Conservation (phyloP, 129 eudicot genomes). For the Saposhnikovia divaricata region DNA sequence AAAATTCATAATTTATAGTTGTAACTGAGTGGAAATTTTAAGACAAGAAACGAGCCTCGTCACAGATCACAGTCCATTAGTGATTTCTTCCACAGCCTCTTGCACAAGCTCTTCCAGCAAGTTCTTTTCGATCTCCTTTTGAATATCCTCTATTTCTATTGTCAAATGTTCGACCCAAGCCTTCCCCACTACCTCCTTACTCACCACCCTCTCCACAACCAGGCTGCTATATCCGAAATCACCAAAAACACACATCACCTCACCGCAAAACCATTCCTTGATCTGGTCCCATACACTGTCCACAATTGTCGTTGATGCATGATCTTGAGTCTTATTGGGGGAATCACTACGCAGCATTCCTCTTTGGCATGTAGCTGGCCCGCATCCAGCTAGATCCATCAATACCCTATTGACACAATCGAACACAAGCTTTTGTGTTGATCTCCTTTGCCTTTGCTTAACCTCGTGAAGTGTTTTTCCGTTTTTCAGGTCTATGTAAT, state of each 20-base stretch:
- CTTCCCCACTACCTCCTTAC: constrained; percentile 73
- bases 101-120: constrained; percentile 78
- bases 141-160: constrained; percentile 45
- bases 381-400: constrained; percentile 37
- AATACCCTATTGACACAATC: constrained; percentile 72
- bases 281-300: constrained; percentile 62
- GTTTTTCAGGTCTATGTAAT: constrained; percentile 36
- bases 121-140: constrained; percentile 69
- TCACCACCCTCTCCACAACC: constrained; percentile 68
- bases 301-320: constrained; percentile 17
- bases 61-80: constrained; percentile 35
- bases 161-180: constrained; percentile 62
- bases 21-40: constrained; percentile 13
- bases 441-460: constrained; percentile 41
- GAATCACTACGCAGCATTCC: constrained; percentile 19
- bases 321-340: constrained; percentile 10
- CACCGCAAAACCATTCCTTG: constrained; percentile 52
- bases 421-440: constrained; percentile 63
- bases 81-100: constrained; percentile 59
- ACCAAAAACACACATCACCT: constrained; percentile 31
- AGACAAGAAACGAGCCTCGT: constrained; percentile 6
- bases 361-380: constrained; percentile 19
- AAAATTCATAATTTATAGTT: constrained; percentile 34
- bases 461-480: constrained; percentile 39
- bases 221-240: constrained; percentile 47